These are phyloP conservation scores for Phytomonas francai DNA, from an alignment of 208 protist species.

Conservation along the genomic window DNA sequence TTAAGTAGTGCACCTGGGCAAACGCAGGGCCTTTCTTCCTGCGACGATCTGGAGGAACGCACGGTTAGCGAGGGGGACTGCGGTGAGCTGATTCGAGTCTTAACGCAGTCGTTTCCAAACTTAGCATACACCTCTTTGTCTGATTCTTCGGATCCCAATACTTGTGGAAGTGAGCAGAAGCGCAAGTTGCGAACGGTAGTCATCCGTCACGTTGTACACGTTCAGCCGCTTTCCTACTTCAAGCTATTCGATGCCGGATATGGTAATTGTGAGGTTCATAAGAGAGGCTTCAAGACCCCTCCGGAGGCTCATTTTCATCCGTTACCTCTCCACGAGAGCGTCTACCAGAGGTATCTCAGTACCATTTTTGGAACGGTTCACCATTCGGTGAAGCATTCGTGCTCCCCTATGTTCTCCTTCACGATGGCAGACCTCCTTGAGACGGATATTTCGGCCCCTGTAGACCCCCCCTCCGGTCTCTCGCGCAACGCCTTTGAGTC, in stretches of 20 bases:
- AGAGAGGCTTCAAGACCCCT: too few relatives aligned
- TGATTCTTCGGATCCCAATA: background rate
- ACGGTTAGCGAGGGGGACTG: background rate
- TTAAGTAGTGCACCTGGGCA: background rate
- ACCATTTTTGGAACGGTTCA: conserved; percentile 5
- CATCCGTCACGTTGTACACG: conserved; percentile 34
- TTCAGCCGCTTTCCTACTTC: conserved; percentile 40
- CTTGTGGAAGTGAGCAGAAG: background rate
- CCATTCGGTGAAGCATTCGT: conserved; percentile 4
- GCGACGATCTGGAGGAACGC: background rate
- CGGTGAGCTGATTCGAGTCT: conserved; percentile 14
- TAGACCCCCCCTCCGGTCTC: background rate
- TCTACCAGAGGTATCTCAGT: conserved; percentile 6
- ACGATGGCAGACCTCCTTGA: conserved; percentile 14
- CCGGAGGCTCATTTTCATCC: too few relatives aligned
- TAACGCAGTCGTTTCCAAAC: conserved; percentile 17
- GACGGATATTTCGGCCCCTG: background rate
- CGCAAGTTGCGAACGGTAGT: conserved; percentile 19
- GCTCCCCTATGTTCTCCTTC: conserved; percentile 20
- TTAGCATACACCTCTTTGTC: conserved; percentile 11
- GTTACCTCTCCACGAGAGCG: background rate
- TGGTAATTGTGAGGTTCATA: background rate
- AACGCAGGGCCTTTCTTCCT: background rate
- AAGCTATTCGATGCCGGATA: conserved; percentile 3
- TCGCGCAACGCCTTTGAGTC: too few relatives aligned